Conservation (phyloP, 257 asterid genomes). For the Salvia miltiorrhiza region DNA sequence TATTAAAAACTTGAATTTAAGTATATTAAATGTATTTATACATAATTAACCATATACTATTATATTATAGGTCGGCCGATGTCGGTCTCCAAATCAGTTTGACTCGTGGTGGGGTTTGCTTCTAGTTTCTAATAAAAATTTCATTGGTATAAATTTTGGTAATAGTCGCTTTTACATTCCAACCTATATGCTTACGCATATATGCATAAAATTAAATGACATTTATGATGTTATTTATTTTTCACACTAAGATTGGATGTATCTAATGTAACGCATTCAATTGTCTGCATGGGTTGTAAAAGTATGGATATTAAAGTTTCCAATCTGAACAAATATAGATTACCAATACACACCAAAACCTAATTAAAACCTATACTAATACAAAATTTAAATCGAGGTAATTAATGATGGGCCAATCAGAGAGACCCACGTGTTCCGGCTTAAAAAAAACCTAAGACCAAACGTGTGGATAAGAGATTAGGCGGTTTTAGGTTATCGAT, state of each 20-base stretch:
- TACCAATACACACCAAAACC: neutral
- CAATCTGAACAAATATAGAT: neutral
- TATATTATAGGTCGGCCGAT: too few species aligned
- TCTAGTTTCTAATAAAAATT: neutral
- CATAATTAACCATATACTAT: too few species aligned
- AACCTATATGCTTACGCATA: constrained; percentile 4
- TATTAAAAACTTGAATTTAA: too few species aligned
- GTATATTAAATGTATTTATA: too few species aligned
- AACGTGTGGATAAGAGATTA: constrained; percentile 7
- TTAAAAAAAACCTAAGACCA: neutral
- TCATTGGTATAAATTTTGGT: neutral
- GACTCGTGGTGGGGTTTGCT: neutral
- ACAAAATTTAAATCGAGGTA: neutral
- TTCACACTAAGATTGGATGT: neutral
- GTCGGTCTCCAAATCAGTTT: neutral
- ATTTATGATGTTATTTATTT: neutral
- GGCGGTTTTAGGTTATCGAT: constrained; percentile 4
- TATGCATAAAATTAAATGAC: neutral
- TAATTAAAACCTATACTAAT: too few species aligned
- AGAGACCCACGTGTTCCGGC: neutral
- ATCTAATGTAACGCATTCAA: neutral
- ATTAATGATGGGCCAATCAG: neutral
- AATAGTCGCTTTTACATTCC: neutral
- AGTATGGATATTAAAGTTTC: neutral
- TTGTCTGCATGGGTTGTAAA: neutral